Base-by-base conservation (phyloP, 2,329 filamentous ascomycete genomes). In the Claviceps sp. region DNA sequence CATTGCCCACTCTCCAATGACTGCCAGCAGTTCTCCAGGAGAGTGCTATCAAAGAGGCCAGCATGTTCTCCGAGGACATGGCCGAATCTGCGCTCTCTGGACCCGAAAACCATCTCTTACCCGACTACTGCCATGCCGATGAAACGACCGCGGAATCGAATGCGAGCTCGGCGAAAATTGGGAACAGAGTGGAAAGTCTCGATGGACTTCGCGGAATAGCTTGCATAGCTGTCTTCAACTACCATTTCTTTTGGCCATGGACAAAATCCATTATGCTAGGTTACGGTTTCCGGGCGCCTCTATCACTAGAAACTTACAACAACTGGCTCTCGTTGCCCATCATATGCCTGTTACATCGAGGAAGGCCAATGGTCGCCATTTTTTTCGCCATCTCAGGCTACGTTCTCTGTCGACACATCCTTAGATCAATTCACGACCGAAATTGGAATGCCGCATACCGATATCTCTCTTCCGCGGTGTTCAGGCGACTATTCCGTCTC, bases 361-460 rank as follows among this genome's bases (percentile, higher is more conserved):
- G 69, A 3, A 63, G 66, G 5, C 63, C 68, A 11, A 71, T 71
- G 68, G 68, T 71, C 5, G 66, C 68, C 50, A 68, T 71, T 41
- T 71, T 71, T 61, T 71, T 71, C 48, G 68, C 67, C 57, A 70
- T 71, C 30, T 71, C 68, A 0, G 68, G 68, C n/a, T 71, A 71
- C 48, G 68, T 70, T 26, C 60, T 71, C 37, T 69, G 63, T 22
- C 62, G 67, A 5, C 67, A 70, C 50, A 65, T 70, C 20, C 52
- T 70, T 13, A 56, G 64, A n/a, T 55, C 63, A 5, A 69, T 70
- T 0, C 63, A 68, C 40, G 62, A 68, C 51, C 64, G 63, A 2
- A 63, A 65, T 18, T 53, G 66, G 11, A 65, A 67, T 16, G 59
- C 59, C 20, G 65, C 61, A n/a, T 69, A 68, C 53, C 61, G 65